These are phyloP conservation scores for Malus fusca DNA, from an alignment of 306 rosid species.

Conservation along the genomic window DNA sequence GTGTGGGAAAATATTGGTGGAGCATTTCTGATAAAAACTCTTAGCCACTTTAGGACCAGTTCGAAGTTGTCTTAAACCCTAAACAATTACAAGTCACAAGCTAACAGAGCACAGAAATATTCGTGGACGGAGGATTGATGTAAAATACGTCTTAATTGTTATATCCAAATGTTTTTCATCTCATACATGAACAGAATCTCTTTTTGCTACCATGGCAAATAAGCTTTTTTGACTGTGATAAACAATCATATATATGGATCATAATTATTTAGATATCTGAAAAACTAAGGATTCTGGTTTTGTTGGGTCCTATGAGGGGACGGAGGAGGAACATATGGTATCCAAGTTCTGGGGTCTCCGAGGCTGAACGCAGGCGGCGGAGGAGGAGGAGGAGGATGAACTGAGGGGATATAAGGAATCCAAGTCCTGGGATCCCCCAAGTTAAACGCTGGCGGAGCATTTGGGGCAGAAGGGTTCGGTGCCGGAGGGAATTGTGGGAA, in stretches of 20 bases:
- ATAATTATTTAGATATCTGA: conserved; percentile 7
- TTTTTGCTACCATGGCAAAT: not conserved
- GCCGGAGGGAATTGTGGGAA: conserved; percentile 28
- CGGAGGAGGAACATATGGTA: conserved; percentile 33
- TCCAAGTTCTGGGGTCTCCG: conserved; percentile 52
- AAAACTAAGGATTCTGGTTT: conserved; percentile 30
- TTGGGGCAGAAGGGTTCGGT: conserved; percentile 16
- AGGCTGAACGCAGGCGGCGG: conserved; percentile 34
- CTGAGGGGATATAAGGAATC: conserved; percentile 33
- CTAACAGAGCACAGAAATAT: not conserved
- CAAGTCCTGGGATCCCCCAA: conserved; percentile 40
- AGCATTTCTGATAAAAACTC: no score
- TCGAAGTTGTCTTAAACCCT: no score
- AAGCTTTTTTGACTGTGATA: not conserved
- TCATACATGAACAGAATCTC: not conserved
- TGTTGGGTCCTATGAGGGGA: conserved; percentile 27
- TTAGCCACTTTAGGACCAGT: no score
- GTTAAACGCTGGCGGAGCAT: conserved; percentile 42
- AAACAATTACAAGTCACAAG: not conserved
- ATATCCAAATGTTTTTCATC: conserved; percentile 7
- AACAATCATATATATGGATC: not conserved
- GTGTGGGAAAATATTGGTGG: no score
- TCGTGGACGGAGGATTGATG: not conserved
- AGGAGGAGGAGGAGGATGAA: conserved; percentile 25
- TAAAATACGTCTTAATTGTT: not conserved